These are phyloP conservation scores for Aspergillus pseudotamarii DNA, from an alignment of 2,329 filamentous ascomycete genomes.

Conservation along the genomic window DNA sequence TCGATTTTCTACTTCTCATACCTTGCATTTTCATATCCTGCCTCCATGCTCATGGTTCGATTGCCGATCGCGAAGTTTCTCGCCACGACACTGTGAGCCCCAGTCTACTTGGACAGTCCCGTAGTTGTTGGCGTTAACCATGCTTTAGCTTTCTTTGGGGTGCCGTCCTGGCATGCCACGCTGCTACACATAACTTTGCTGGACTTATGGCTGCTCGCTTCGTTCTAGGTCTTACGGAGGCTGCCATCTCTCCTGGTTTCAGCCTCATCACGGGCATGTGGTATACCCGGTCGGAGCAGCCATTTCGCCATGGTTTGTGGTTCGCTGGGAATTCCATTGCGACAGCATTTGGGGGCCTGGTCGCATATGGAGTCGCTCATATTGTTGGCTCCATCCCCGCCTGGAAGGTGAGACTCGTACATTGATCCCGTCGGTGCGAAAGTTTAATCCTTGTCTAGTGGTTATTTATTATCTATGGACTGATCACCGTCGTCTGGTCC, in stretches of 20 bases:
- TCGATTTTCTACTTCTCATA: slow-evolving; percentile 17
- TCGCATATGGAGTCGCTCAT: background rate
- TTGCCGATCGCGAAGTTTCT: slow-evolving; percentile 3
- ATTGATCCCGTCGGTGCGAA: background rate
- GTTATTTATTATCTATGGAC: background rate
- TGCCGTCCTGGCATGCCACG: slow-evolving; percentile 6
- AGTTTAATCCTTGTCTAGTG: background rate
- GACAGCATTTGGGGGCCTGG: background rate
- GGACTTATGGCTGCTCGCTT: slow-evolving; percentile 14
- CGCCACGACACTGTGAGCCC: background rate
- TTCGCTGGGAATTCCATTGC: background rate
- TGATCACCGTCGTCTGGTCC: background rate
- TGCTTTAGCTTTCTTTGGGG: background rate
- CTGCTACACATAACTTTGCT: slow-evolving; percentile 10
- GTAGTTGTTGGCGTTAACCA: background rate
- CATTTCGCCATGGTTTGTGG: background rate
- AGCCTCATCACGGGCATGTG: background rate
- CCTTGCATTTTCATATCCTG: slow-evolving; percentile 4
- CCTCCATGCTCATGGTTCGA: slow-evolving; percentile 1
- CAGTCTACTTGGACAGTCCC: too few species aligned
- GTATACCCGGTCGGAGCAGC: background rate
- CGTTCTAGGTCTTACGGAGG: slow-evolving; percentile 12
- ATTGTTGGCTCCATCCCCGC: background rate
- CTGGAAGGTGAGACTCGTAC: background rate
- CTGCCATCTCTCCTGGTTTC: slow-evolving; percentile 8